Base-by-base conservation (phyloP, 176 grass and related monocot genomes). In the Oryza meyeriana region DNA sequence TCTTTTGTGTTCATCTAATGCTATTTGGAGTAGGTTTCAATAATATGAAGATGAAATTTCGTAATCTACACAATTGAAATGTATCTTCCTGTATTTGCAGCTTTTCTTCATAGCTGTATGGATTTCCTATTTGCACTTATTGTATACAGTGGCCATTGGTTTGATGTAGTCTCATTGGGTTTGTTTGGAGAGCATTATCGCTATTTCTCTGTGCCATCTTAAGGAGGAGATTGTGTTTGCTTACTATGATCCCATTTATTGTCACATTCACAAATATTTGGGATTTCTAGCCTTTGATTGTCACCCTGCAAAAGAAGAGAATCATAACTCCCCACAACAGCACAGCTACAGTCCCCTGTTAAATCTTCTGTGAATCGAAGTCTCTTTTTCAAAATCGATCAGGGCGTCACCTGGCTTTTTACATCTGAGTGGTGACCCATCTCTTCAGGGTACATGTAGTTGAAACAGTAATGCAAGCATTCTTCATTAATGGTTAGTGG, bases 341-440 rank as follows among this genome's bases (percentile, higher is more conserved):
- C 34, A n/a, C n/a, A n/a, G n/a, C n/a, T n/a, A n/a, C n/a, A n/a
- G n/a, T 68, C 58, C 32, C 8, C 77, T 69, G 9, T 45, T 40
- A 62, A 72, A 85, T 47, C 66, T 79, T 83, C 18, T 47, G 36
- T 35, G 50, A 72, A 79, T 33, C n/a, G n/a, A 83, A 65, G 40
- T 59, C 27, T 31, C 3, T 42, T 79, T 25, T 78, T 10, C 30
- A 59, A 77, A 55, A 84, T 68, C 16, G 66, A 70, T 26, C 66
- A n/a, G 20, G 27, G 11, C 31, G 1, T 66, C 50, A 67, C 41
- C 17, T 67, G 27, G 6, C 13, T 50, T 48, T 79, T 61, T 18
- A n/a, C 32, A 22, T 28, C 18, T 69, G 72, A 69, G 6, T 45
- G 29, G 45, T 58, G 76, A 58, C 5, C 38, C 38, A 6, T 40